These are phyloP conservation scores for Alnus rubra DNA, from an alignment of 306 rosid genomes.

Conservation along the genomic window DNA sequence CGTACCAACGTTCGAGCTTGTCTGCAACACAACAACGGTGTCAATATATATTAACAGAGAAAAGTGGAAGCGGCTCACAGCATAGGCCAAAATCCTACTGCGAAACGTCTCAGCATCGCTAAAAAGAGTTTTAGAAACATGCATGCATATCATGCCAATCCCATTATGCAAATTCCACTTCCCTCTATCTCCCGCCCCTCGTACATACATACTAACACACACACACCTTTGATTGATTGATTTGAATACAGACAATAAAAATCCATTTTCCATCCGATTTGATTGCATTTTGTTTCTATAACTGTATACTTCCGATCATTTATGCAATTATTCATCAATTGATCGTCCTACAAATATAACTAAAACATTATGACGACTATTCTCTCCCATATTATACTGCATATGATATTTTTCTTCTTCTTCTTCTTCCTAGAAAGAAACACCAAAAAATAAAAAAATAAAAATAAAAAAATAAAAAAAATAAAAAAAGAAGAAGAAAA, in stretches of 20 bases:
- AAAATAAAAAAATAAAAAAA: too few species aligned
- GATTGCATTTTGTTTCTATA: neutral
- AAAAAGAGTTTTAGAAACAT: neutral
- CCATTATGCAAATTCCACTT: neutral
- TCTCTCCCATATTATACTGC: neutral
- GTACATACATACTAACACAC: neutral
- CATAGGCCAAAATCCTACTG: slow-evolving; percentile 37
- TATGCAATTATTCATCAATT: neutral
- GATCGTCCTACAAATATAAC: neutral
- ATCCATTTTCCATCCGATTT: neutral
- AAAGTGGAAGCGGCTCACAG: slow-evolving; percentile 23
- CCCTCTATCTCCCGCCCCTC: neutral
- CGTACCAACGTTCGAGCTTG: slow-evolving; percentile 41
- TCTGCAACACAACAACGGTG: slow-evolving; percentile 44
- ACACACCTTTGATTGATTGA: neutral
- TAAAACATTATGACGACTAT: neutral
- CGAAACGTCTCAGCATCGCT: slow-evolving; percentile 15
- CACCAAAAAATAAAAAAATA: too few species aligned
- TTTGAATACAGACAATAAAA: neutral
- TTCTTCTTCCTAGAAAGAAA: too few species aligned
- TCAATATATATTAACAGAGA: slow-evolving; percentile 24
- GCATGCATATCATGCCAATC: slow-evolving; percentile 15
- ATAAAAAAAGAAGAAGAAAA: too few species aligned
- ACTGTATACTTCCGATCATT: neutral
- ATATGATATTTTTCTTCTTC: neutral